phyloP scores from a whole-genome alignment of 2,329 filamentous ascomycete genomes.

The Ophiostoma triangulosporum region DNA sequence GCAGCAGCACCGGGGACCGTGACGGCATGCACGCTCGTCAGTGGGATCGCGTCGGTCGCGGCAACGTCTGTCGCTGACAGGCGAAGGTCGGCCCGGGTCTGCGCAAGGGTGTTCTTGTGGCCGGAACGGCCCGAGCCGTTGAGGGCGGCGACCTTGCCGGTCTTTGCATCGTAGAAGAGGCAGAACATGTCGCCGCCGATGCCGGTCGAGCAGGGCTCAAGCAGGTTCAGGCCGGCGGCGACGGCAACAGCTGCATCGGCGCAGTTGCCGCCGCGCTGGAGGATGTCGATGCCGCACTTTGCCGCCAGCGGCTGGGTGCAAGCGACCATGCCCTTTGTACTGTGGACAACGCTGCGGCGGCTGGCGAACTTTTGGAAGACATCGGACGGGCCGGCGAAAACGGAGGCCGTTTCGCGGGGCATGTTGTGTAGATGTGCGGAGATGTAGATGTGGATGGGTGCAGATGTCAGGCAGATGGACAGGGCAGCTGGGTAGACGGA shows the following conservation, averaged over 20 bases:
- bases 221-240: slow-evolving; percentile 83
- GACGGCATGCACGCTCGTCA: slow-evolving; percentile 63
- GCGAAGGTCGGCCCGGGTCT: slow-evolving; percentile 55
- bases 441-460: too few species aligned
- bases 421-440: too few species aligned
- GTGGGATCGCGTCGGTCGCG: slow-evolving; percentile 35
- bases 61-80: slow-evolving; percentile 36
- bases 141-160: slow-evolving; percentile 67
- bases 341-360: slow-evolving; percentile 83
- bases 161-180: slow-evolving; percentile 76
- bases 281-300: slow-evolving; percentile 70
- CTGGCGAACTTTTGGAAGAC: slow-evolving; percentile 50
- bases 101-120: slow-evolving; percentile 52
- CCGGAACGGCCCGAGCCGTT: slow-evolving; percentile 89
- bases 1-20: slow-evolving; percentile 85
- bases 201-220: slow-evolving; percentile 82
- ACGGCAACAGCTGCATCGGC: slow-evolving; percentile 95
- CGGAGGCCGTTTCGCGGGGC: slow-evolving; percentile 33
- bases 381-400: slow-evolving; percentile 31
- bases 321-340: slow-evolving; percentile 79
- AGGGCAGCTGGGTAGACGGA: too few species aligned
- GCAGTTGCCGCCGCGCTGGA: slow-evolving; percentile 84
- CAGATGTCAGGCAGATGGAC: background rate
- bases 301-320: slow-evolving; percentile 83
- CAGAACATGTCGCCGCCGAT: slow-evolving; percentile 98